Evolutionary conservation across 2,329 filamentous ascomycete genomes (phyloP).

Genomic region (Trichophyton rubrum): DNA sequence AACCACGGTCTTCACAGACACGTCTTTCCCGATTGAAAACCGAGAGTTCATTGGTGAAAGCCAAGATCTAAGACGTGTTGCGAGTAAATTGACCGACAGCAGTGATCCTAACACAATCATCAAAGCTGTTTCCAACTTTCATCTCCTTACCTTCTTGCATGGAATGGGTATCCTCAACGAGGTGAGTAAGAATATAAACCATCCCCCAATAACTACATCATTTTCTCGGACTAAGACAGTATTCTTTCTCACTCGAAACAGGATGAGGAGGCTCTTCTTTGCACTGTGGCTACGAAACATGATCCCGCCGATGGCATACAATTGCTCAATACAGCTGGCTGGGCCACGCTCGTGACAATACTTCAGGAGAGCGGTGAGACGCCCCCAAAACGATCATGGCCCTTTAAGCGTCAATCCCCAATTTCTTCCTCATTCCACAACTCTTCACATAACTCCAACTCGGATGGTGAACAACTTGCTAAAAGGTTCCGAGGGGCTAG

Average conservation of each 20-base stretch:
- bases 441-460: conserved; percentile 24
- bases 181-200: conserved; percentile 40
- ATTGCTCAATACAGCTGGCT: conserved; percentile 75
- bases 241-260: conserved; percentile 29
- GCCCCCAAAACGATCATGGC: conserved; percentile 58
- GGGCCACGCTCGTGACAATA: conserved; percentile 87
- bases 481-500: conserved; percentile 53
- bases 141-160: conserved; percentile 78
- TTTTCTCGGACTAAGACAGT: background rate
- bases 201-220: background rate
- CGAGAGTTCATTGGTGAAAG: conserved; percentile 73
- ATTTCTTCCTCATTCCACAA: conserved; percentile 19
- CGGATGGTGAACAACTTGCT: conserved; percentile 49
- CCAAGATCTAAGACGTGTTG: conserved; percentile 61
- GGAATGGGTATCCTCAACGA: conserved; percentile 70
- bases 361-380: conserved; percentile 96
- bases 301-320: conserved; percentile 71
- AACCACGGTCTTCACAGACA: conserved; percentile 58
- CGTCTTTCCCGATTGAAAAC: conserved; percentile 81
- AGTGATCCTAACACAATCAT: conserved; percentile 51
- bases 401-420: conserved; percentile 21
- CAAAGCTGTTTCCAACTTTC: conserved; percentile 76
- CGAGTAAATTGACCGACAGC: conserved; percentile 55
- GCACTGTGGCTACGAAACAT: conserved; percentile 68
- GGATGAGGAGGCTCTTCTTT: conserved; percentile 82